Evolutionary conservation across 768 basidiomycete genomes (phyloP), one percentile per base, ranked within the genome.

Genomic region (Scleroderma citrinum): DNA sequence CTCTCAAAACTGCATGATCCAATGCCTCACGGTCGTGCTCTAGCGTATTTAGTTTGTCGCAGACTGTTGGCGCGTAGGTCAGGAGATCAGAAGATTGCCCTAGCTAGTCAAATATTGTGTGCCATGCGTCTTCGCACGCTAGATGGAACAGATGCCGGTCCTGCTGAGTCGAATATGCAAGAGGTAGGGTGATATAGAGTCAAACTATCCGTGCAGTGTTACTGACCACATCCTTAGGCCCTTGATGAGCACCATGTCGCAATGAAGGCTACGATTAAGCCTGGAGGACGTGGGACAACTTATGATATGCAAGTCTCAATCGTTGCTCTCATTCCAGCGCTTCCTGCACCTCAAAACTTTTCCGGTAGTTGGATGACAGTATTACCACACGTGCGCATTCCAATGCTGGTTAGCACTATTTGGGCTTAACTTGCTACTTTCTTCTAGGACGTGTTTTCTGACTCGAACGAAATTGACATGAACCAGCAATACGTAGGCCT

Each of bases 21-120:
- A 0, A 71, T 78, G 52, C 59, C 77, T 0, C 75, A 86, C 53
- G 69, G 77, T 26, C 75, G 80, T 16, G 65, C 77, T 2, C 64
- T 92, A 40, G 77, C 77, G 0, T 80, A 81, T 58, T 69, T 92
- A 10, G 68, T 88, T 46, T 66, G 77, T n/a, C 75, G 80, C n/a
- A 74, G 77, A 0, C 62, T 93, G 46, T 62, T 92, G 29, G 63
- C 64, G 29, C 74, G 73, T 21, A 55, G 82, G 0, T 75, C 80
- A 5, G 82, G 82, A 13, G 76, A 78, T 35, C 76, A 76, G 44
- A 82, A 82, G 54, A 61, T 88, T 30, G 70, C 76, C 7, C 67
- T 79, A 1, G 84, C 81, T 1, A 65, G 70, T 24, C 66, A 69
- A 41, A 55, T 81, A 3, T 53, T 89, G 30, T 60, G 68, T 14